Percentiles rank a stretch among this genome's conserved stretches.
Evolutionary conservation across 2,329 filamentous ascomycete genomes (phyloP).

Genomic region (Colletotrichum tropicicola): DNA sequence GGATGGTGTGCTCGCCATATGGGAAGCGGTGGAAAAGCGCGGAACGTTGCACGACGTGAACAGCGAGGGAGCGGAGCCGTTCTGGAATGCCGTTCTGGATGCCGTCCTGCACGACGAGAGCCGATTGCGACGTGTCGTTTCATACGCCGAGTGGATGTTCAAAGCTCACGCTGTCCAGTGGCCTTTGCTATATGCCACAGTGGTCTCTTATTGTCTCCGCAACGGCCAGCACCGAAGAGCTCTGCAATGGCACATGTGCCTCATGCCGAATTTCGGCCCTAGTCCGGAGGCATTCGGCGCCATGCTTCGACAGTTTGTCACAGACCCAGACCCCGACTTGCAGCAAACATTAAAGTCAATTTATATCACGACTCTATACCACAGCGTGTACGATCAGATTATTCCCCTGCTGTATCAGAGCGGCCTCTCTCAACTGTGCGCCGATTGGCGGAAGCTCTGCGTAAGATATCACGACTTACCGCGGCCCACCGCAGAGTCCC

Average conservation of each 20-base stretch:
- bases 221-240: conserved; percentile 47
- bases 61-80: conserved; percentile 34
- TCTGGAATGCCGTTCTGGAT: conserved; percentile 40
- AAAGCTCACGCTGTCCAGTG: conserved; percentile 49
- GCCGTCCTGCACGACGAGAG: conserved; percentile 37
- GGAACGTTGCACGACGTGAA: conserved; percentile 34
- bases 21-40: conserved; percentile 36
- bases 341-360: conserved; percentile 53
- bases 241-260: conserved; percentile 57
- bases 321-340: conserved; percentile 44
- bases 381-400: conserved; percentile 58
- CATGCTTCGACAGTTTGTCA: conserved; percentile 53
- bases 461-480: conserved; percentile 53
- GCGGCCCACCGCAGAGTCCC: conserved; percentile 43
- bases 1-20: conserved; percentile 36
- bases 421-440: conserved; percentile 55
- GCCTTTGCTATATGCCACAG: conserved; percentile 60
- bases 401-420: conserved; percentile 59
- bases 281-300: conserved; percentile 49
- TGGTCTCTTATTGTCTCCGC: conserved; percentile 53
- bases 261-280: conserved; percentile 54
- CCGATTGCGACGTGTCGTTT: conserved; percentile 43
- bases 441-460: conserved; percentile 56
- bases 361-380: conserved; percentile 54
- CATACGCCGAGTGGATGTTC: conserved; percentile 54